These are phyloP conservation scores for Fusarium sublunatum DNA, from an alignment of 2,329 filamentous ascomycete species.

Conservation along the genomic window DNA sequence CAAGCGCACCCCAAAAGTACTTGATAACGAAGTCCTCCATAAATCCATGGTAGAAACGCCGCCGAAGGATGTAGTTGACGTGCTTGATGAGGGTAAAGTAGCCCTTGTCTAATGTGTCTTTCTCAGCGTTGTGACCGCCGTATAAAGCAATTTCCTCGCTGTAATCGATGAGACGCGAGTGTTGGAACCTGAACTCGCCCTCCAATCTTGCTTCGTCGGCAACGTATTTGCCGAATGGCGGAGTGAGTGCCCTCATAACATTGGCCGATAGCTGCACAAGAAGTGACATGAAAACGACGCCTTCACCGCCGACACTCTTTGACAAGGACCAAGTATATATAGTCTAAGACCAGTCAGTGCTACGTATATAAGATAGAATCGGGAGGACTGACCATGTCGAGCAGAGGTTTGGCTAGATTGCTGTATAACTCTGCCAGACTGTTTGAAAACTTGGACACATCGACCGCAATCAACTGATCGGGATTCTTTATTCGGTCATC, in stretches of 20 bases:
- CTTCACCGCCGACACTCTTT: conserved; percentile 94
- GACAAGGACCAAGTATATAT: conserved; percentile 97
- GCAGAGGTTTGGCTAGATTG: conserved; percentile 91
- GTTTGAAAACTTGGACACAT: conserved; percentile 96
- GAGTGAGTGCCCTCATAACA: conserved; percentile 92
- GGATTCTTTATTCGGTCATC: conserved; percentile 99
- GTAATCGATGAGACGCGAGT: conserved; percentile 94
- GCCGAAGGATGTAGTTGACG: conserved; percentile 92
- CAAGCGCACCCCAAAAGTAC: conserved; percentile 97
- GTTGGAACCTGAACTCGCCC: conserved; percentile 95
- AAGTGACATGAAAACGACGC: conserved; percentile 93
- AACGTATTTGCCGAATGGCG: conserved; percentile 96
- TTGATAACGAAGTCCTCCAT: conserved; percentile 99
- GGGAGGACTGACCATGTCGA: conserved; percentile 78
- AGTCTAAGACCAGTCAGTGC: conserved; percentile 57
- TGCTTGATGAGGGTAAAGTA: conserved; percentile 99
- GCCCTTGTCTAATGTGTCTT: conserved; percentile 95
- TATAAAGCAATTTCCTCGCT: conserved; percentile 96
- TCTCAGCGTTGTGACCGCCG: conserved; percentile 90
- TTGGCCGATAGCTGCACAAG: conserved; percentile 93
- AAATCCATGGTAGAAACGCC: conserved; percentile 95
- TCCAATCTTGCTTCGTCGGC: conserved; percentile 95
- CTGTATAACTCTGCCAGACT: conserved; percentile 95
- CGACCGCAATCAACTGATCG: conserved; percentile 95
- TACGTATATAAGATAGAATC: too few relatives aligned